Conservation (phyloP, 2,329 filamentous ascomycete genomes). For the Clarireedia paspali region DNA sequence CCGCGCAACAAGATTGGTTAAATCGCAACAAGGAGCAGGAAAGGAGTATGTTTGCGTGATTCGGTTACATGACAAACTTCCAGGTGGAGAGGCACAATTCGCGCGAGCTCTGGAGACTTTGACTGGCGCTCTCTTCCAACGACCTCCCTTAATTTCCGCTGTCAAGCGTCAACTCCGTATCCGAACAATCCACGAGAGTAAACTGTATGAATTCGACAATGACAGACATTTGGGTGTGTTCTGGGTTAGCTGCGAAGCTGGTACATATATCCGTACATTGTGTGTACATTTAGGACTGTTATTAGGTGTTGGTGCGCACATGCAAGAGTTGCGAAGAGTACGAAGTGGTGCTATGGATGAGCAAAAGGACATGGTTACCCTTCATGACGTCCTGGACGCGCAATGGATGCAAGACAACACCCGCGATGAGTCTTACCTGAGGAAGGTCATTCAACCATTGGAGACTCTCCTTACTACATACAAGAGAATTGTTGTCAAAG, state of each 20-base stretch:
- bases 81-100: constrained; percentile 88
- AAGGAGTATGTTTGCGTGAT: constrained; percentile 99
- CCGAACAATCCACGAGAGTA: constrained; percentile 95
- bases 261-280: constrained; percentile 96
- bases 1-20: constrained; percentile 93
- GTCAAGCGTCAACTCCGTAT: constrained; percentile 99
- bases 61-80: constrained; percentile 88
- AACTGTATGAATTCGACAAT: constrained; percentile 96
- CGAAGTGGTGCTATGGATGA: constrained; percentile 94
- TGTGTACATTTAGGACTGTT: constrained; percentile 83
- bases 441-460: constrained; percentile 83
- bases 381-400: constrained; percentile 92
- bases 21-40: constrained; percentile 97
- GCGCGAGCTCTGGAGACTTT: constrained; percentile 89
- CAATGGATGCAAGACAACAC: constrained; percentile 97
- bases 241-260: constrained; percentile 98
- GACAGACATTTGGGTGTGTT: constrained; percentile 95
- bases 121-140: constrained; percentile 94
- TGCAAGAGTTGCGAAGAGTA: constrained; percentile 95
- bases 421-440: constrained; percentile 85
- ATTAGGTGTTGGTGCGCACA: constrained; percentile 82
- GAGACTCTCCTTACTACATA: constrained; percentile 88
- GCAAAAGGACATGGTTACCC: constrained; percentile 77
- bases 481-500: constrained; percentile 97
- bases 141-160: constrained; percentile 92